Percentiles rank a stretch among this genome's conserved stretches.
These are phyloP conservation scores for Cyclostephanos tholiformis DNA, from an alignment of 108 stramenopile genomes.

Conservation along the genomic window DNA sequence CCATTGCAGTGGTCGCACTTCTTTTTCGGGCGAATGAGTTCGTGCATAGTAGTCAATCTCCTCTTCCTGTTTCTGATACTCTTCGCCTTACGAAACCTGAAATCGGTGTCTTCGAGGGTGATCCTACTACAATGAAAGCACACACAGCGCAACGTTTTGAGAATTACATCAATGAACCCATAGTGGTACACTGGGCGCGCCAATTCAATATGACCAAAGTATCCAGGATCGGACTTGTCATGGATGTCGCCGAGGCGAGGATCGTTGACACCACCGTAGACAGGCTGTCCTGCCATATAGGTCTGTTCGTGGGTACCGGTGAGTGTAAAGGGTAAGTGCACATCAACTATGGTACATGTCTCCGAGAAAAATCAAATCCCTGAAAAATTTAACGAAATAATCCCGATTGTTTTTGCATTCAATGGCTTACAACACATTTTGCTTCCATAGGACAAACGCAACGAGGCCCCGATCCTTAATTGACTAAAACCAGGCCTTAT, in stretches of 20 bases:
- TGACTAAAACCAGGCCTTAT: not conserved
- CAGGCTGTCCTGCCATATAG: slow-evolving; percentile 91
- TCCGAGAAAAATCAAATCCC: not conserved
- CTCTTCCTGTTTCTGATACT: slow-evolving; percentile 65
- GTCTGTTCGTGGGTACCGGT: slow-evolving; percentile 35
- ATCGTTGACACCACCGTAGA: slow-evolving; percentile 97
- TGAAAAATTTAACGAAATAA: not conserved
- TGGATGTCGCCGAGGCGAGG: slow-evolving; percentile 93
- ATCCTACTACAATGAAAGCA: slow-evolving; percentile 94
- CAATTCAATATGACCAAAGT: slow-evolving; percentile 98
- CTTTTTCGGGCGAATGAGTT: slow-evolving; percentile 81
- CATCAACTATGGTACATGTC: not conserved
- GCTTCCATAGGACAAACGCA: not conserved
- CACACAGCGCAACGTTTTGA: slow-evolving; percentile 93
- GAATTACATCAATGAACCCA: slow-evolving; percentile 89
- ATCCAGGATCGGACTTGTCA: slow-evolving; percentile 94
- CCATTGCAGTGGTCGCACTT: slow-evolving; percentile 91
- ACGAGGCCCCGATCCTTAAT: not conserved
- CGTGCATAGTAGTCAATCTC: slow-evolving; percentile 87
- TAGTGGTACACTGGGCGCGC: slow-evolving; percentile 96
- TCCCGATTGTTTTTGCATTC: not conserved
- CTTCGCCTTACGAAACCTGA: slow-evolving; percentile 71
- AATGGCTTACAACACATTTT: not conserved
- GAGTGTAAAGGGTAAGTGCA: not conserved
- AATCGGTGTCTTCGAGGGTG: slow-evolving; percentile 78